Percentiles rank a stretch among this genome's conserved stretches.
Evolutionary conservation across 2,329 filamentous ascomycete species (phyloP).

Genomic region (Cladosporium sp.): DNA sequence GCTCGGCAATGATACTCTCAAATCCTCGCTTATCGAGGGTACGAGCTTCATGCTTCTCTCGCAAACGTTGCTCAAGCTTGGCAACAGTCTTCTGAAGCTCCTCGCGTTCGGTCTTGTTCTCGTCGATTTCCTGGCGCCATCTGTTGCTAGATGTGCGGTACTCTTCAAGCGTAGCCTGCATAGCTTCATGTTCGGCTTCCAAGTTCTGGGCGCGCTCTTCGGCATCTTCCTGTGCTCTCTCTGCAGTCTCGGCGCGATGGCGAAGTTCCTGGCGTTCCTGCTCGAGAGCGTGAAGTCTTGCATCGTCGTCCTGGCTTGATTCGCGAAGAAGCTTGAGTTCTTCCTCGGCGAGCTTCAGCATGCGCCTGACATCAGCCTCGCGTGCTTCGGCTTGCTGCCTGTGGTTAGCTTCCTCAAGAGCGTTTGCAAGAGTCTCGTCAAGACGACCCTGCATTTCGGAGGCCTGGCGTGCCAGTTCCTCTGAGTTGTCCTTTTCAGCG

Average conservation of each 20-base stretch:
- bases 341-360: conserved; percentile 52
- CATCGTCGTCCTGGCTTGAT: conserved; percentile 44
- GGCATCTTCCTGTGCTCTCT: conserved; percentile 30
- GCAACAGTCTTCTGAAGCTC: conserved; percentile 61
- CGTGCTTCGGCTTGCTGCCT: conserved; percentile 45
- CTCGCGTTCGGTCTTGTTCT: conserved; percentile 62
- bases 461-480: conserved; percentile 30
- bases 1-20: conserved; percentile 66
- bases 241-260: conserved; percentile 40
- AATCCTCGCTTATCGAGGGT: conserved; percentile 73
- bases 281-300: conserved; percentile 43
- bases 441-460: conserved; percentile 34
- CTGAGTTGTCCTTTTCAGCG: conserved; percentile 28
- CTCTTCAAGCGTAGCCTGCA: conserved; percentile 63
- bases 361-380: conserved; percentile 45
- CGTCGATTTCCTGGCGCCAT: conserved; percentile 60
- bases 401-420: conserved; percentile 44
- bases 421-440: conserved; percentile 36
- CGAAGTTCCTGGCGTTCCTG: conserved; percentile 45
- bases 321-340: conserved; percentile 49
- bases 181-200: conserved; percentile 59
- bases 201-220: conserved; percentile 40
- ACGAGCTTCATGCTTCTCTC: conserved; percentile 66
- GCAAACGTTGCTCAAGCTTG: conserved; percentile 77
- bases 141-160: conserved; percentile 61